phyloP scores from a whole-genome alignment of 1,139 yeast genomes.

The Groenewaldozyma auringiensis region DNA sequence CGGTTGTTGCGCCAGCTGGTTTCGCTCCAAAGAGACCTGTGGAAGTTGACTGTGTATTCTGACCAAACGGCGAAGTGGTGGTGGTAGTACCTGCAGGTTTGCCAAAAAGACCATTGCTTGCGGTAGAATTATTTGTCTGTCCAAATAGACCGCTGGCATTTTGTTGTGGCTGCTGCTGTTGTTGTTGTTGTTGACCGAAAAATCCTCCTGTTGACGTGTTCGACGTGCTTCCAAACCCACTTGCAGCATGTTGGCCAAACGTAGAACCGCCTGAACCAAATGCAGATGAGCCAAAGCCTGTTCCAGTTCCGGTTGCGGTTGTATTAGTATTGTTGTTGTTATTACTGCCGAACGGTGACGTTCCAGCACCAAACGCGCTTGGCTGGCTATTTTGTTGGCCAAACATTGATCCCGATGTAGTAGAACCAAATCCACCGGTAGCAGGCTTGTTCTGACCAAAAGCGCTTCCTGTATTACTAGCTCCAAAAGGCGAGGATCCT shows the following conservation, averaged over 20 bases:
- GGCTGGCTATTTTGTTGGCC: slow-evolving; percentile 17
- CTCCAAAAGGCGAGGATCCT: slow-evolving; percentile 21
- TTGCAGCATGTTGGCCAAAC: slow-evolving; percentile 7
- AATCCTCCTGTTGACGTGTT: slow-evolving; percentile 4
- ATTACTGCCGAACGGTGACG: background rate
- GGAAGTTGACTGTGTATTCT: slow-evolving; percentile 18
- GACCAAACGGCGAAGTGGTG: slow-evolving; percentile 21
- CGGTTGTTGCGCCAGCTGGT: slow-evolving; percentile 16
- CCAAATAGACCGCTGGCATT: slow-evolving; percentile 35
- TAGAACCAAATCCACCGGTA: background rate
- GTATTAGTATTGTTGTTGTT: background rate
- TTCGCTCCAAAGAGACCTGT: slow-evolving; percentile 21
- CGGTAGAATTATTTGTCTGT: slow-evolving; percentile 11
- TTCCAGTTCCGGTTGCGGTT: background rate
- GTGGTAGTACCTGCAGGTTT: slow-evolving; percentile 9
- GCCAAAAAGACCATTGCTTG: too few relatives aligned
- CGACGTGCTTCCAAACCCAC: background rate
- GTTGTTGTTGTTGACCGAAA: slow-evolving; percentile 13
- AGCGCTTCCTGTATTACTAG: slow-evolving; percentile 22
- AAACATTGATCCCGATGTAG: slow-evolving; percentile 11
- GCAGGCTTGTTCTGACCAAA: slow-evolving; percentile 25
- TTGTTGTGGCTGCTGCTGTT: slow-evolving; percentile 15
- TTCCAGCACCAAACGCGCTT: slow-evolving; percentile 14
- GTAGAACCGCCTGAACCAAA: too few relatives aligned
- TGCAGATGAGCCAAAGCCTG: slow-evolving; percentile 20